Evolutionary conservation across 495 filamentous ascomycete species (phyloP).

Genomic region (Aspergillus saccharolyticus): DNA sequence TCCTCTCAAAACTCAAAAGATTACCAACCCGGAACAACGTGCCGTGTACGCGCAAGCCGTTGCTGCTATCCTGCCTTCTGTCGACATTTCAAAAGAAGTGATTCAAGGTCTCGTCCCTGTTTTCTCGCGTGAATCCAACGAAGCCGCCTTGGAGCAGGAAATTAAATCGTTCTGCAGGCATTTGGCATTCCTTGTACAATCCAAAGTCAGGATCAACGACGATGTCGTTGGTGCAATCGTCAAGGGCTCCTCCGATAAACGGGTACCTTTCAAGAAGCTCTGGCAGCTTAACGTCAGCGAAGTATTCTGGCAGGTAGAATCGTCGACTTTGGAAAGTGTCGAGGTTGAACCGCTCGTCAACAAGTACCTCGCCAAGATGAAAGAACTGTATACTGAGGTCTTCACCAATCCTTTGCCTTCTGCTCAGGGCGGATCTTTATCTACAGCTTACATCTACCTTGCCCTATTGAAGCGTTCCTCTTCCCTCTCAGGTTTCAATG

Average conservation of each 20-base stretch:
- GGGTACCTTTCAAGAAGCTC: conserved; percentile 65
- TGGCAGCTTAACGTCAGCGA: conserved; percentile 77
- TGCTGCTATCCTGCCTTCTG: conserved; percentile 51
- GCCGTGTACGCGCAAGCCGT: conserved; percentile 76
- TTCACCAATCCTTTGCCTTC: conserved; percentile 68
- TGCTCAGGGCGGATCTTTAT: conserved; percentile 69
- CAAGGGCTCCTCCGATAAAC: conserved; percentile 83
- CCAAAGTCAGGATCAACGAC: conserved; percentile 54
- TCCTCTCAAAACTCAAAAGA: conserved; percentile 74
- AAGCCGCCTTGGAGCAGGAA: conserved; percentile 72
- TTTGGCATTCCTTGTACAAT: conserved; percentile 52
- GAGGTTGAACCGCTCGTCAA: conserved; percentile 36
- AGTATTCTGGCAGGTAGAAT: conserved; percentile 56
- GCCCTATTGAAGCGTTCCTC: conserved; percentile 46
- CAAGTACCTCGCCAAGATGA: conserved; percentile 57
- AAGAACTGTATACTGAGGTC: conserved; percentile 73
- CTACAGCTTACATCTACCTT: conserved; percentile 67
- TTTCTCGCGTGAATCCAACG: conserved; percentile 78
- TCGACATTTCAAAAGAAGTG: conserved; percentile 58
- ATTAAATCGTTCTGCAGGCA: conserved; percentile 61
- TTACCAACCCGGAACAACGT: conserved; percentile 76
- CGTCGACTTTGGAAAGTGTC: conserved; percentile 39
- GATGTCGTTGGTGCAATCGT: conserved; percentile 61
- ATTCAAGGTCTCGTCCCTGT: conserved; percentile 57
- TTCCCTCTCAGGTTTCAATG: conserved; percentile 27